Evolutionary conservation across 345 rosid genomes (phyloP).

Genomic region (Camelina hispida): DNA sequence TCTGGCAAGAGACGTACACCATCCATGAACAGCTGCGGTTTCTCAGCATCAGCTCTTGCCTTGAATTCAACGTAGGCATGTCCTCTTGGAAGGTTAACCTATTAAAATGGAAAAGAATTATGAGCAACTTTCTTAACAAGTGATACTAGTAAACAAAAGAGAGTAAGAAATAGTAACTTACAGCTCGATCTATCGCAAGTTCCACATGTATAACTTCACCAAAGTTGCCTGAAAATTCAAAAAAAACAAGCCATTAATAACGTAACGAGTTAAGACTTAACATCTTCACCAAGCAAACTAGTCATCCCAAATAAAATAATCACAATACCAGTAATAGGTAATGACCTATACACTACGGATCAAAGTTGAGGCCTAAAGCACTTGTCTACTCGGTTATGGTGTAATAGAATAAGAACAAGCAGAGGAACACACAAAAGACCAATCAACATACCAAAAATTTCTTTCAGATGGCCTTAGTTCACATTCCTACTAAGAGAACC

Average conservation of each 20-base stretch:
- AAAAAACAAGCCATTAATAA: conserved; percentile 33
- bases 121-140: conserved; percentile 6
- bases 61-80: conserved; percentile 91
- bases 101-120: conserved; percentile 8
- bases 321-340: background rate
- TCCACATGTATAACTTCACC: conserved; percentile 91
- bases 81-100: conserved; percentile 73
- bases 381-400: background rate
- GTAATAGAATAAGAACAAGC: conserved; percentile 2
- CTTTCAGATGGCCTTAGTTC: conserved; percentile 91
- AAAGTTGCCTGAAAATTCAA: conserved; percentile 63
- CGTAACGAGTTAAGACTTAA: background rate
- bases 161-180: conserved; percentile 48
- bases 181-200: conserved; percentile 88
- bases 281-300: background rate
- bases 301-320: conserved; percentile 1
- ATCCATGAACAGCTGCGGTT: conserved; percentile 87
- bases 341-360: conserved; percentile 16
- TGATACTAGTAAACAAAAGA: conserved; percentile 15
- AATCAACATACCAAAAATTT: conserved; percentile 74
- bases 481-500: conserved; percentile 86
- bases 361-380: conserved; percentile 7
- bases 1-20: conserved; percentile 65
- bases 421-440: background rate
- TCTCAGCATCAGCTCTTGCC: conserved; percentile 92